Evolutionary conservation across 1,139 yeast species (phyloP).

Genomic region (Hansenula sp.): DNA sequence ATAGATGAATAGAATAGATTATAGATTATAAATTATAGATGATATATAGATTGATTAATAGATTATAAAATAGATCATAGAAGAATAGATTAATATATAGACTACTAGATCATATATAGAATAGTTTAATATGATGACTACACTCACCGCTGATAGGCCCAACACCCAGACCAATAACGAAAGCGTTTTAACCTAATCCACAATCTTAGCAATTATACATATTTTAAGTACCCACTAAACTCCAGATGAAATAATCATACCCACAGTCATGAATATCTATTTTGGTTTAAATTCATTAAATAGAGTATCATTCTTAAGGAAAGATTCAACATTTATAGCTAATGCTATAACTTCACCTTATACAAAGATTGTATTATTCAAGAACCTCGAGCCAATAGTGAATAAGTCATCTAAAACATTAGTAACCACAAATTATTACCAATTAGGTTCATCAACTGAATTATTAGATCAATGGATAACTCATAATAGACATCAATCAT

Average conservation of each 20-base stretch:
- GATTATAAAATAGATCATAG: too few species aligned
- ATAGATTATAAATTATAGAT: too few species aligned
- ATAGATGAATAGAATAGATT: too few species aligned
- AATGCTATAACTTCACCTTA: slow-evolving; percentile 51
- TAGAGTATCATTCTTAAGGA: slow-evolving; percentile 75
- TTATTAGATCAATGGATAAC: slow-evolving; percentile 16
- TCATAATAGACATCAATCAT: not conserved
- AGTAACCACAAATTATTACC: slow-evolving; percentile 11
- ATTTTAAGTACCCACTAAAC: too few species aligned
- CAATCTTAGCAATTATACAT: too few species aligned
- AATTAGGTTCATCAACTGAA: slow-evolving; percentile 11
- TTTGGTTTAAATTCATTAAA: slow-evolving; percentile 63
- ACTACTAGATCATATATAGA: too few species aligned
- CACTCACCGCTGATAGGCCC: too few species aligned
- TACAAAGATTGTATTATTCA: slow-evolving; percentile 44
- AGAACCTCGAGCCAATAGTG: slow-evolving; percentile 23
- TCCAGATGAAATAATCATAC: not conserved
- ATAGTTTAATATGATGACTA: too few species aligned
- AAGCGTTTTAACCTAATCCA: too few species aligned
- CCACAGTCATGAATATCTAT: slow-evolving; percentile 12
- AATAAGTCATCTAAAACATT: slow-evolving; percentile 13
- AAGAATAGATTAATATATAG: too few species aligned
- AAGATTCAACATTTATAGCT: slow-evolving; percentile 55
- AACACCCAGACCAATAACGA: too few species aligned
- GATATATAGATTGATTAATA: too few species aligned